Evolutionary conservation across 2,329 filamentous ascomycete species (phyloP).

Genomic region (Tolypocladium sp.): DNA sequence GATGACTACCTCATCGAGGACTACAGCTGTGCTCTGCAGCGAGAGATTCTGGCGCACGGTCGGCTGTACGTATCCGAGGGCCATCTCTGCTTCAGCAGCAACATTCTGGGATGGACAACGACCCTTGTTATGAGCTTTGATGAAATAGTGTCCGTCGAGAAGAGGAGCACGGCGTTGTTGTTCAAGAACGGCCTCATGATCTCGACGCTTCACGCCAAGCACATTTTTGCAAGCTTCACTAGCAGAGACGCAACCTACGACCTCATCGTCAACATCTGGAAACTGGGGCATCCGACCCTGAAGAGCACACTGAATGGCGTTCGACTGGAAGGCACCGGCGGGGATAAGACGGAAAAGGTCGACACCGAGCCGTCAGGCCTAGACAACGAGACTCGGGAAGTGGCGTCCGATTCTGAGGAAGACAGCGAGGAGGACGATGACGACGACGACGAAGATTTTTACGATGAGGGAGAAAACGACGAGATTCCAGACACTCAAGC

Average conservation of each 20-base stretch:
- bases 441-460: constrained; percentile 67
- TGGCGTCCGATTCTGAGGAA: constrained; percentile 44
- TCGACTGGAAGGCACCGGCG: constrained; percentile 67
- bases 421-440: constrained; percentile 63
- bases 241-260: constrained; percentile 95
- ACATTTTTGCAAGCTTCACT: constrained; percentile 91
- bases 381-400: constrained; percentile 36
- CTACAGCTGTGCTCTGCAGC: constrained; percentile 91
- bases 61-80: constrained; percentile 94
- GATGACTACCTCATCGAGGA: constrained; percentile 98
- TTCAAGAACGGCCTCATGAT: constrained; percentile 98
- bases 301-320: constrained; percentile 89
- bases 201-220: constrained; percentile 87
- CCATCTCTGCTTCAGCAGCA: constrained; percentile 97
- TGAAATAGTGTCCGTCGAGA: constrained; percentile 93
- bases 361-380: constrained; percentile 35
- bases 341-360: constrained; percentile 85
- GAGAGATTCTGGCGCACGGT: constrained; percentile 90
- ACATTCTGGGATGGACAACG: constrained; percentile 96
- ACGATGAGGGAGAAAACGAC: constrained; percentile 71
- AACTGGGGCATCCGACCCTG: constrained; percentile 85
- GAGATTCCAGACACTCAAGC: constrained; percentile 55
- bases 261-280: constrained; percentile 96
- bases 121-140: constrained; percentile 98
- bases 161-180: constrained; percentile 87